Evolutionary conservation across 2,329 filamentous ascomycete genomes (phyloP).

Genomic region (Alternaria brassicicola): DNA sequence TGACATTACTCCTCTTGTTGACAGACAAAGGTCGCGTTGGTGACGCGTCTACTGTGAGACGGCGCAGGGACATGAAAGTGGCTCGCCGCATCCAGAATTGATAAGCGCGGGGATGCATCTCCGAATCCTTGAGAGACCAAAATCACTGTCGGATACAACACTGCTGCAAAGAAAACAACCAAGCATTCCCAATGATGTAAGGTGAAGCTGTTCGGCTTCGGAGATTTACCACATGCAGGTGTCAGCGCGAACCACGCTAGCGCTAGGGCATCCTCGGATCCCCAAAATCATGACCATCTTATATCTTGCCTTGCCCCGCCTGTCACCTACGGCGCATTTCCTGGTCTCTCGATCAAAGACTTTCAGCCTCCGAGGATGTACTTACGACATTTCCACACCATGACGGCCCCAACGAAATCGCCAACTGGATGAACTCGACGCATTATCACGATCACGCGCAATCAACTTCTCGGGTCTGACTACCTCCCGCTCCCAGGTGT

Average conservation of each 20-base stretch:
- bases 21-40: neutral
- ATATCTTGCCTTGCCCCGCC: constrained; percentile 5
- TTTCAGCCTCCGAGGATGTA: neutral
- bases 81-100: neutral
- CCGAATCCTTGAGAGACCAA: neutral
- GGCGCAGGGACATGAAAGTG: constrained; percentile 1
- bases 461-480: neutral
- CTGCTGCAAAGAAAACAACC: neutral
- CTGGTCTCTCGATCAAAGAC: neutral
- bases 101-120: neutral
- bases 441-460: neutral
- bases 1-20: neutral
- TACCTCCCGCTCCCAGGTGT: neutral
- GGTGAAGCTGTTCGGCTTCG: constrained; percentile 1
- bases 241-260: constrained; percentile 16
- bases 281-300: constrained; percentile 13
- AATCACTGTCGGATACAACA: neutral
- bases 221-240: constrained; percentile 8
- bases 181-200: neutral
- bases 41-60: neutral
- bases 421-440: neutral
- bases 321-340: neutral
- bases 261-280: constrained; percentile 10
- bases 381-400: neutral
- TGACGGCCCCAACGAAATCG: neutral